phyloP scores from a whole-genome alignment of 2,329 filamentous ascomycete species.

The Fusarium nisikadoi region DNA sequence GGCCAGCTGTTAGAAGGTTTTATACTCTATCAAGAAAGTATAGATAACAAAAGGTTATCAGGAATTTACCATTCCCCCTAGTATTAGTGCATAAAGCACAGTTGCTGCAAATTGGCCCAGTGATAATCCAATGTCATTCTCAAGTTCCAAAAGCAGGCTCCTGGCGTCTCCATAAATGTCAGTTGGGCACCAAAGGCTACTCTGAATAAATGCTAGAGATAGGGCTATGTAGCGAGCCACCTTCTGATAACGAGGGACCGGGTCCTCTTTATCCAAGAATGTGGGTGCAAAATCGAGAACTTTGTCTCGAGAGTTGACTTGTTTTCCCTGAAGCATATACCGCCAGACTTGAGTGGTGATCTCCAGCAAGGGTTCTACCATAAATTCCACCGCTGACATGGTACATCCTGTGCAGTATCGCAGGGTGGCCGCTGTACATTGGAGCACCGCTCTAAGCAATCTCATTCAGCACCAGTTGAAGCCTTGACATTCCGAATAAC shows the following conservation, averaged over 20 bases:
- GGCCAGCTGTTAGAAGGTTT: neutral
- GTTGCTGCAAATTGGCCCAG: neutral
- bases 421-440: neutral
- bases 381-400: neutral
- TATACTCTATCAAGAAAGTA: neutral
- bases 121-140: neutral
- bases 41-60: neutral
- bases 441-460: neutral
- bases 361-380: accelerated
- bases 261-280: neutral
- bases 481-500: neutral
- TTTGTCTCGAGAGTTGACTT: neutral
- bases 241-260: neutral
- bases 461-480: neutral
- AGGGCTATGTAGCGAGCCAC: neutral
- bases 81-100: neutral
- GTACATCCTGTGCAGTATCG: neutral
- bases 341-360: neutral
- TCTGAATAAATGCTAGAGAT: neutral
- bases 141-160: neutral
- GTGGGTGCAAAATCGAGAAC: neutral
- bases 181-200: neutral
- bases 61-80: neutral
- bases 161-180: neutral
- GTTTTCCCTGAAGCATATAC: neutral